Base-by-base conservation (phyloP, 2,329 filamentous ascomycete species). In the Tothia fuscella region DNA sequence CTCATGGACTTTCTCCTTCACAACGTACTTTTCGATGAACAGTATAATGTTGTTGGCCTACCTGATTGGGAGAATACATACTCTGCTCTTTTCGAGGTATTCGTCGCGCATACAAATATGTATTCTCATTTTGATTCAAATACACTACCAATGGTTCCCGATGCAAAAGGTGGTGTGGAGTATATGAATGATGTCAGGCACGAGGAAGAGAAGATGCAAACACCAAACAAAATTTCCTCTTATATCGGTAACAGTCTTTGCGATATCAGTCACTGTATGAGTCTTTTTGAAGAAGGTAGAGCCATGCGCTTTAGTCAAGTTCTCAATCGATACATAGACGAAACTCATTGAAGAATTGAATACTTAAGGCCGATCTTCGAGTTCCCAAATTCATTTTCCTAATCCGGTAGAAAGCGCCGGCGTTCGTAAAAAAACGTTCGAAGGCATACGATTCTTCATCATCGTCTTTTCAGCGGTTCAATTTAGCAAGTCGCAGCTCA, bases 131-230 rank as follows among this genome's bases (percentile, higher is more conserved):
- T 38, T 4, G 34, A 38, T 38, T 38, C 5, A 24, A 24, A 38
- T 17, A 4, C 4, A 38, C 6, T 38, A 20, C 6, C 7, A 13
- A 38, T 38, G 22, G 34, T 38, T 38, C 22, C 22, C 22, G 22
- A 38, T 13, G 34, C 21, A 38, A 24, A 38, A 13, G 34, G n/a
- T 5, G 22, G 34, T n/a, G 34, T 38, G 17, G 34, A 38, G 34
- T 38, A 38, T 38, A 38, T 38, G 22, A 5, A 3, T 38, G 22
- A 38, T 38, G 17, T 38, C 22, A 38, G 21, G n/a, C 22, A 24
- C 22, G 22, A 38, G 34, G 34, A 38, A 38, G 34, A 38, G 34
- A 38, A 38, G 34, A 38, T 38, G n/a, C 22, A 24, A 38, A 3
- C 22, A 38, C 6, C 34, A 13, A 5, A 24, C 6, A 38, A 21